phyloP scores from a whole-genome alignment of 2,329 filamentous ascomycete species.

The Podosphaera xanthii region DNA sequence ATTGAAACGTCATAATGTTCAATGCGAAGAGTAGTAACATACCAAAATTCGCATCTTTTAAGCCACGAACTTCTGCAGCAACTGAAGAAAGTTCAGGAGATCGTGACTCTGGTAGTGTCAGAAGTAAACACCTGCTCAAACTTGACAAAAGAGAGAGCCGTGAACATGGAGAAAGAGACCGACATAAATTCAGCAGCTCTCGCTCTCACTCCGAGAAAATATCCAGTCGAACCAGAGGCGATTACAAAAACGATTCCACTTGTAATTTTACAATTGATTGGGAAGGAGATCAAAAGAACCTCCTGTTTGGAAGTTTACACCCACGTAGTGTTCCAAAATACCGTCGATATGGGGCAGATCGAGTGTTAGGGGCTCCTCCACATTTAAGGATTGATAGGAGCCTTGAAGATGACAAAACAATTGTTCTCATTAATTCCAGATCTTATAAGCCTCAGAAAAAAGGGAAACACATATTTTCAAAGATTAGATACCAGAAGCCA shows the following conservation, averaged over 20 bases:
- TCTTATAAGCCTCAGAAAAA: conserved; percentile 14
- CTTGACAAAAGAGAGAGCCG: not conserved
- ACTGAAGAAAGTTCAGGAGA: not conserved
- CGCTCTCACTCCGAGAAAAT: not conserved
- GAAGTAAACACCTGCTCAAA: not conserved
- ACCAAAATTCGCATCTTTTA: conserved; percentile 56
- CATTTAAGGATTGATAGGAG: conserved; percentile 44
- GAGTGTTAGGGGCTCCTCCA: conserved; percentile 40
- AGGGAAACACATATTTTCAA: conserved; percentile 25
- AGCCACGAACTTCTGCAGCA: conserved; percentile 23
- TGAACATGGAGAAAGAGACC: not conserved
- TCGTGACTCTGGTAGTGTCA: not conserved
- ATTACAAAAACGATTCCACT: conserved; percentile 1
- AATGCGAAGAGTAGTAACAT: conserved; percentile 18
- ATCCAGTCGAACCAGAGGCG: not conserved
- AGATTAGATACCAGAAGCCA: conserved; percentile 18
- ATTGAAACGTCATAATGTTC: not conserved
- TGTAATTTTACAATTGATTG: conserved; percentile 40
- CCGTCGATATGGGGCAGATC: conserved; percentile 41
- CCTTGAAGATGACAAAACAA: conserved; percentile 23
- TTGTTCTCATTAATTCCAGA: conserved; percentile 23
- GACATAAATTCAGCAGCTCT: not conserved
- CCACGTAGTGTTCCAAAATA: conserved; percentile 51
- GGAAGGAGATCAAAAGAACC: conserved; percentile 54
- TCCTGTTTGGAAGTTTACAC: conserved; percentile 52